Evolutionary conservation across 176 grass and related monocot species (phyloP), one percentile per base, ranked within the genome.

Genomic region (Cymbopogon citratus): DNA sequence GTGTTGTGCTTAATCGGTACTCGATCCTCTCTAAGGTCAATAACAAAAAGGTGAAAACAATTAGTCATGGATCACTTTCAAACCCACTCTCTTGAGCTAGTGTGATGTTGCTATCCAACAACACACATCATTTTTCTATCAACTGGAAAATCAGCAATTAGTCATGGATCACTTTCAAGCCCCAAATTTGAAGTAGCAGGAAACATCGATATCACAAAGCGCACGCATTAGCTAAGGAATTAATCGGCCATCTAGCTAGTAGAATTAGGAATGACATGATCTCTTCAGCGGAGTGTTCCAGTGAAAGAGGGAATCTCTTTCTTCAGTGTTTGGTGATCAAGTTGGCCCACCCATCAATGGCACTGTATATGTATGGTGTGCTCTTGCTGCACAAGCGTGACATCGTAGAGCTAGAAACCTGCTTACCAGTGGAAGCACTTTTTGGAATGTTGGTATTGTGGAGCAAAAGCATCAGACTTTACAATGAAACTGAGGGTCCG

Each of bases 251-350:
- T 60, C n/a, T 60, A 60, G 54, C 35, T 33, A 48, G 57, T 6
- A 51, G 57, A 44, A 34, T 33, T 25, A 74, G 61, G 33, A 73
- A 4, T 10, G 45, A 1, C 48, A 73, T 52, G 43, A 72, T 45
- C n/a, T 28, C 59, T 56, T 73, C 12, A 57, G 69, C 74, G 77
- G 57, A 33, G 76, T 73, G 69, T 45, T 80, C 60, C 77, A 36
- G 64, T 69, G 78, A 57, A 86, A 59, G 46, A 57, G 26, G 45
- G 84, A 86, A 80, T 80, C 83, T 61, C 34, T 9, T 33, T 39
- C 19, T 21, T 0, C 51, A 54, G 51, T 54, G 19, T n/a, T 54
- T 54, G 51, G 51, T n/a, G 51, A 54, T 54, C 51, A 1, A 51
- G 25, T 74, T 59, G 25, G 73, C 24, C 63, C 73, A 85, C 19